Evolutionary conservation across 164 flowering plant genomes (phyloP).

Genomic region (Chloranthus sessilifolius): DNA sequence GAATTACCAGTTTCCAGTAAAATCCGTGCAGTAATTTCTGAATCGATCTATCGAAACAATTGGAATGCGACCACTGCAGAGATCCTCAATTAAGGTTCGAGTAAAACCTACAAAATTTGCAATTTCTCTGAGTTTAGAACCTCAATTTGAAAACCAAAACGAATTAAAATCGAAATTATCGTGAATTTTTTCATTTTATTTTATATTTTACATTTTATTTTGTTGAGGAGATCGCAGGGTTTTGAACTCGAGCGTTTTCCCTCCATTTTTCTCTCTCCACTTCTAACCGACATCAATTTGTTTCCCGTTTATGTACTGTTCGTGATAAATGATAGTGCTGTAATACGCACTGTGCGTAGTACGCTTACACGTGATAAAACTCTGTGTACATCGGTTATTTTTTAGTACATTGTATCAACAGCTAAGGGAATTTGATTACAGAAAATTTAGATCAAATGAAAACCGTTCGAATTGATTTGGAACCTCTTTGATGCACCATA

Average conservation of each 20-base stretch:
- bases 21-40: conserved; percentile 51
- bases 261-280: conserved; percentile 13
- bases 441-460: too few species aligned
- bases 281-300: neutral
- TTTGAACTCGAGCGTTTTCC: conserved; percentile 14
- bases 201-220: conserved; percentile 23
- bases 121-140: too few species aligned
- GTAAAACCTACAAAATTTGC: conserved; percentile 37
- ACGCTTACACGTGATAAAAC: too few species aligned
- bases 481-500: too few species aligned
- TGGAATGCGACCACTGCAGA: conserved; percentile 44
- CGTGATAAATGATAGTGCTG: too few species aligned
- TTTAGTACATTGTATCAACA: too few species aligned
- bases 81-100: conserved; percentile 44
- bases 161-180: neutral
- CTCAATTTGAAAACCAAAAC: neutral
- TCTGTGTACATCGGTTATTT: too few species aligned
- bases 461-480: too few species aligned
- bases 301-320: neutral
- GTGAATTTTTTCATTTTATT: neutral
- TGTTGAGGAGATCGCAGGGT: conserved; percentile 20
- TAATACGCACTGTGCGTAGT: too few species aligned
- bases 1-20: conserved; percentile 46
- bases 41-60: conserved; percentile 39
- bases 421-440: too few species aligned